These are phyloP conservation scores for Cladosporium sp. DNA, from an alignment of 2,329 filamentous ascomycete species.

Conservation along the genomic window DNA sequence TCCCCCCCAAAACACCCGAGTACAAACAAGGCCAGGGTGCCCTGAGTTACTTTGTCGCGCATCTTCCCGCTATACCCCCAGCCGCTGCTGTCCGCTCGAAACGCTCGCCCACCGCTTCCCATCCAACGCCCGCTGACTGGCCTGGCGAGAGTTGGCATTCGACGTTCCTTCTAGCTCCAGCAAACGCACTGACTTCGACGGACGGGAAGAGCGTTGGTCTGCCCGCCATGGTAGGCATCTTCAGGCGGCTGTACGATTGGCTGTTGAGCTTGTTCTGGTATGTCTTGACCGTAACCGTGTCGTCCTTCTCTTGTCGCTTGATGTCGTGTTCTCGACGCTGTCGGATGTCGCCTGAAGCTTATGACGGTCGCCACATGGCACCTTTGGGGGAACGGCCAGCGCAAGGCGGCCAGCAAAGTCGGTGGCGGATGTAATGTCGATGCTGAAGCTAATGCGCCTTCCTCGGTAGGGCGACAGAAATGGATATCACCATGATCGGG, in stretches of 20 bases:
- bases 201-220: conserved; percentile 16
- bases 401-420: not conserved
- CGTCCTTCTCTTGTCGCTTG: conserved; percentile 16
- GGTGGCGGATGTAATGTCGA: conserved; percentile 25
- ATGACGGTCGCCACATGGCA: not conserved
- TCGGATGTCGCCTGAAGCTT: not conserved
- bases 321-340: not conserved
- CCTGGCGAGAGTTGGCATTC: conserved; percentile 17
- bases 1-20: not conserved
- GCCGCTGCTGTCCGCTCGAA: not conserved
- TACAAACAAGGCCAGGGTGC: conserved; percentile 13
- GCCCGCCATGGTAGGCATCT: conserved; percentile 77
- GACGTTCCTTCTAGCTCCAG: conserved; percentile 20
- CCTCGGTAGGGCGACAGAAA: conserved; percentile 81
- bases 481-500: conserved; percentile 99
- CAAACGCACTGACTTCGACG: conserved; percentile 16
- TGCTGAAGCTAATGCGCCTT: conserved; percentile 24
- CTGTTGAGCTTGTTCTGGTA: conserved; percentile 96
- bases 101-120: conserved; percentile 13
- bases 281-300: conserved; percentile 35
- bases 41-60: conserved; percentile 16
- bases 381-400: not conserved
- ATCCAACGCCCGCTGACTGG: conserved; percentile 14
- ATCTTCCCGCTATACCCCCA: conserved; percentile 7
- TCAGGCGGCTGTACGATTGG: conserved; percentile 97